Evolutionary conservation across 164 flowering plant species (phyloP), one percentile per base, ranked within the genome.

Genomic region (Cinnamomum chago): DNA sequence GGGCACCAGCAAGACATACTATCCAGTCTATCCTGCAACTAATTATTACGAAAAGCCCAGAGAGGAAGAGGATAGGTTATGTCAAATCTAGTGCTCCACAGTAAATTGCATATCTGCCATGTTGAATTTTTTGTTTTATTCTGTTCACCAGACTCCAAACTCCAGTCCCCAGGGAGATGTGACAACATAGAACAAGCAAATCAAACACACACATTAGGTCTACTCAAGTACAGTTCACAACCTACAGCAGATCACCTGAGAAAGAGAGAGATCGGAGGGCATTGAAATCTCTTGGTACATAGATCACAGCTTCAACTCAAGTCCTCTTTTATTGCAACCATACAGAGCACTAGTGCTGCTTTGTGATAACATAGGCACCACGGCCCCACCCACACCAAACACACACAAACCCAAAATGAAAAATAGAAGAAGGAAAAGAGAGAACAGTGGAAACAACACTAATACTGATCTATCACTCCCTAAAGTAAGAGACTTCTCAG

Each of bases 1-100:
- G 79, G 84, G 82, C 85, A 81, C 76, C 70, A 76, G 84, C 82
- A 50, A 77, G 79, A 76, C 84, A 71, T 75, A 51, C 69, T 75
- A 22, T 74, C 64, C 82, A 81, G 80, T 79, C 69, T 75, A 22
- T 74, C 64, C 82, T 82, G 80, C 80, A 30, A 66, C 80, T 77
- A 77, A 79, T 83, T 72, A 80, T 82, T 82, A 79, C 55, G 33
- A 77, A 72, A 79, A 81, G 67, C 74, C 76, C 67, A 51, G 68
- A 71, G 23, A 70, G 15, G 24, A 22, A 62, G 30, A 68, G 47
- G 10, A 40, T 58, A 70, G 70, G 78, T 23, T 71, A 24, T 18
- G 51, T 18, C 78, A 71, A 74, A 74, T 58, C 68, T 76, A 74
- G 78, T 58, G 28, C 67, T 22, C 67, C 25, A 25, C 58, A 60